Conservation (phyloP, 169 alveolate genomes). For the Plasmodium billcollinsi region DNA sequence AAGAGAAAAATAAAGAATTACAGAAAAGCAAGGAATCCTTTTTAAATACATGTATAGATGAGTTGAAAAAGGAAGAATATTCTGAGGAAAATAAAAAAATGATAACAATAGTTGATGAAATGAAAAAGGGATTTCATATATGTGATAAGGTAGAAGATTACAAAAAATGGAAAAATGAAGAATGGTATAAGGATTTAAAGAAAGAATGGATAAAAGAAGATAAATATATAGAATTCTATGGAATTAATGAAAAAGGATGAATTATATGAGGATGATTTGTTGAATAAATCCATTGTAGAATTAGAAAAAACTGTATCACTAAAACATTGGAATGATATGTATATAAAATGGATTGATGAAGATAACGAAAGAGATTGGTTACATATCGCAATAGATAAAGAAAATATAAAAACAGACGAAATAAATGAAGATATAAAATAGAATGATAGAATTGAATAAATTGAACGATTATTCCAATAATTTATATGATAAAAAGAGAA, state of each 20-base stretch:
- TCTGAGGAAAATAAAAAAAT: no score
- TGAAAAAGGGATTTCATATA: no score
- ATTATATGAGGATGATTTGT: not conserved
- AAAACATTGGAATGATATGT: conserved; percentile 4
- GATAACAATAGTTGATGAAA: no score
- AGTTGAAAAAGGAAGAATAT: no score
- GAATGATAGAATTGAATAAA: no score
- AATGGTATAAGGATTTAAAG: not conserved
- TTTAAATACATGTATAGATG: no score
- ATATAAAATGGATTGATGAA: not conserved
- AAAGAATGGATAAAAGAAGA: not conserved
- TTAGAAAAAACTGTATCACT: not conserved
- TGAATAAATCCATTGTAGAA: not conserved
- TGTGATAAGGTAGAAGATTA: no score
- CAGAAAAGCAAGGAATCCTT: no score
- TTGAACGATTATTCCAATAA: no score
- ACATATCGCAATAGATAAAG: not conserved
- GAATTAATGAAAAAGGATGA: not conserved
- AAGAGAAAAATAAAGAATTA: no score
- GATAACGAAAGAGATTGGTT: not conserved
- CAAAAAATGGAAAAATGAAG: not conserved
- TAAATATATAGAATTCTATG: not conserved
- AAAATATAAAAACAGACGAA: not conserved
- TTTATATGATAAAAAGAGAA: no score
- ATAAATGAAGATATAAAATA: not conserved